Percentiles rank a stretch among this genome's conserved stretches.
These are phyloP conservation scores for Naganishia randhawae DNA, from an alignment of 768 basidiomycete species.

Conservation along the genomic window DNA sequence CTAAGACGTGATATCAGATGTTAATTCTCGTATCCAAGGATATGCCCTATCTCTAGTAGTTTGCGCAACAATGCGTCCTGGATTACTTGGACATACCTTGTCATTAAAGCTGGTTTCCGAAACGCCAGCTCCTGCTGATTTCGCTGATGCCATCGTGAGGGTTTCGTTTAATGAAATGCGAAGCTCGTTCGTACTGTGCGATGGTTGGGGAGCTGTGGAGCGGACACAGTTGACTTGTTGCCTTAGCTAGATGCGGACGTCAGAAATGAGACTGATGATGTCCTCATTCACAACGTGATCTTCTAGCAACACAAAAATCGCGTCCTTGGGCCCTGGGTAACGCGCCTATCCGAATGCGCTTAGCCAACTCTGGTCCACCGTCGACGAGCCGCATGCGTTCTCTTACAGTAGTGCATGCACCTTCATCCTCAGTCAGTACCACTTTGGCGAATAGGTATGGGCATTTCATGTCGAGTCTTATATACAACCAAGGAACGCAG, in stretches of 20 bases:
- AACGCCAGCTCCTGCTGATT: constrained; percentile 26
- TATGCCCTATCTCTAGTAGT: background rate
- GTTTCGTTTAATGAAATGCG: background rate
- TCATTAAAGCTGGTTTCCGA: constrained; percentile 38
- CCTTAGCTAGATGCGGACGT: background rate
- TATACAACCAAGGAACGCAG: background rate
- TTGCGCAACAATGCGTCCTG: background rate
- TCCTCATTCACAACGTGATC: background rate
- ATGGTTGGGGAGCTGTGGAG: background rate
- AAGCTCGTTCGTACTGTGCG: too few relatives aligned
- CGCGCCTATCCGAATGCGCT: constrained; percentile 2
- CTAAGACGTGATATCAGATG: constrained; percentile 51
- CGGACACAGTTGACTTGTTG: background rate
- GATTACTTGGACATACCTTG: constrained; percentile 32
- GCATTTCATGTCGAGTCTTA: background rate
- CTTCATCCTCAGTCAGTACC: too few relatives aligned
- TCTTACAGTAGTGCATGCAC: too few relatives aligned
- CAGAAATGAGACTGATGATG: background rate
- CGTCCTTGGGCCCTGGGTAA: background rate
- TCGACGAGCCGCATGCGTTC: too few relatives aligned
- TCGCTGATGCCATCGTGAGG: constrained; percentile 20
- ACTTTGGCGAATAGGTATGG: background rate
- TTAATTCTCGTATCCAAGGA: background rate
- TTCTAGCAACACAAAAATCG: constrained; percentile 2
- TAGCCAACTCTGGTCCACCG: background rate